Conservation (phyloP, 305 asterid genomes). For the Solanum chacoense region DNA sequence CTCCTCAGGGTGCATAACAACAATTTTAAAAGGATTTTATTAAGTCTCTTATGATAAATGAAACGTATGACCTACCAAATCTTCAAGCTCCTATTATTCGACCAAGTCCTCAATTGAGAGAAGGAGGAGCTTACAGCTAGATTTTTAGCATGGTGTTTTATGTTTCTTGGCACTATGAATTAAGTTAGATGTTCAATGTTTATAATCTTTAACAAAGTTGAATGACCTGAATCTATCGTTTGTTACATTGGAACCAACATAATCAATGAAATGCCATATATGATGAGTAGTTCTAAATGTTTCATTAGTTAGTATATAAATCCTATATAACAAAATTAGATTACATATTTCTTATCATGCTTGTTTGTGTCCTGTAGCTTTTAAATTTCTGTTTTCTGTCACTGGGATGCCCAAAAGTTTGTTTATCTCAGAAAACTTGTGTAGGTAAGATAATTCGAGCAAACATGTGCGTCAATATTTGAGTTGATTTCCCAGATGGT, state of each 20-base stretch:
- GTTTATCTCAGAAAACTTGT: neutral
- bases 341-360: neutral
- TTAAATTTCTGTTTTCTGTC: neutral
- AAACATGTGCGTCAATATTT: neutral
- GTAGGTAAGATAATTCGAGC: neutral
- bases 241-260: neutral
- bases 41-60: neutral
- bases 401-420: neutral
- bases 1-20: neutral
- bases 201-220: neutral
- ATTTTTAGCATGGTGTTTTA: neutral
- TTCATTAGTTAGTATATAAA: neutral
- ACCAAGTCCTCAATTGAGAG: neutral
- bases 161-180: neutral
- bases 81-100: neutral
- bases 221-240: neutral
- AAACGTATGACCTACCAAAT: neutral
- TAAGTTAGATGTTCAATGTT: neutral
- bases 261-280: neutral
- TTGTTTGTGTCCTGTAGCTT: neutral
- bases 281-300: neutral
- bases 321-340: neutral
- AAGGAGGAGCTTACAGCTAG: neutral
- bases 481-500: neutral
- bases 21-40: neutral